A percentile compares a stretch with the other conserved stretches of the same genome.
Evolutionary conservation across 2,329 filamentous ascomycete species (phyloP).

Genomic region (Trichoderma sp.): DNA sequence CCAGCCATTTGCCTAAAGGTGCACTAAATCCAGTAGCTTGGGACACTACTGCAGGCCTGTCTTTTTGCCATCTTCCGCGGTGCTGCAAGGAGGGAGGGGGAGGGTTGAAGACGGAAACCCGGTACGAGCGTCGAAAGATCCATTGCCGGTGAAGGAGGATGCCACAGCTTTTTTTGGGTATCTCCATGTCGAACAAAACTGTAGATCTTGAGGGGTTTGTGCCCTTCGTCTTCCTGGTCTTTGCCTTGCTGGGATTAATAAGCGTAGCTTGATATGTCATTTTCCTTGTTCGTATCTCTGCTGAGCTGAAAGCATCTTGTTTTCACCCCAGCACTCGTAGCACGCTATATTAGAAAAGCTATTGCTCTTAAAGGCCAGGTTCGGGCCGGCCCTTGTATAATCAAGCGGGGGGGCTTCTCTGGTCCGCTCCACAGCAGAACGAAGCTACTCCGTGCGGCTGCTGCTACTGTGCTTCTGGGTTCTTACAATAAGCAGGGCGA

Average conservation of each 20-base stretch:
- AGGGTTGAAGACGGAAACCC: neutral
- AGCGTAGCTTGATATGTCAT: neutral
- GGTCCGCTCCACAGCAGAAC: neutral
- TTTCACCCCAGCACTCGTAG: neutral
- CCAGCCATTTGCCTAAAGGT: neutral
- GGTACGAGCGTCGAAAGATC: neutral
- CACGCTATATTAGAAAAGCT: neutral
- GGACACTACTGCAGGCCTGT: neutral
- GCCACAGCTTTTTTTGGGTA: neutral
- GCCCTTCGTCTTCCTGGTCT: neutral
- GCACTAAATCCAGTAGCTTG: neutral
- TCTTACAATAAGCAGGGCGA: neutral
- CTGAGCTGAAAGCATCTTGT: neutral
- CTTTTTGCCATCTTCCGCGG: neutral
- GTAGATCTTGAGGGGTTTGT: neutral
- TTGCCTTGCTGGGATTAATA: neutral
- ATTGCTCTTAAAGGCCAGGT: neutral
- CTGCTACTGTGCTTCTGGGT: neutral
- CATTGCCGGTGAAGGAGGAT: neutral
- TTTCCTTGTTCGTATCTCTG: neutral
- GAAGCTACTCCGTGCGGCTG: neutral
- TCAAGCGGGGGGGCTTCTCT: neutral
- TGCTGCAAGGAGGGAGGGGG: neutral
- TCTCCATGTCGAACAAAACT: neutral
- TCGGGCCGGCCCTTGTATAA: neutral